phyloP scores from a whole-genome alignment of 148 eudicot genomes.

The Dianthus caryophyllus region DNA sequence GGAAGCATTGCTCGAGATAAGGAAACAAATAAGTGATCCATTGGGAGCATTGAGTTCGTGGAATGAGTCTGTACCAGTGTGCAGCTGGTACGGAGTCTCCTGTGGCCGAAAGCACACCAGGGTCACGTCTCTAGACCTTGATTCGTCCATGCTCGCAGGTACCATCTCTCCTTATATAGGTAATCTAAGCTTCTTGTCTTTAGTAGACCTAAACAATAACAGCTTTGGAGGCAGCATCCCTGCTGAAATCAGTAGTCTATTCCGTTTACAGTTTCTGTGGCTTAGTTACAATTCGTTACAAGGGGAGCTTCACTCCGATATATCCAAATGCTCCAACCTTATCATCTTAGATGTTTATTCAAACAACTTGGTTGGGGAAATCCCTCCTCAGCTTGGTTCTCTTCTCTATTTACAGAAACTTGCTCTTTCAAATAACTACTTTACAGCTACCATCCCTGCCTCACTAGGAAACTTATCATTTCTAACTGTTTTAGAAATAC shows the following conservation, averaged over 20 bases:
- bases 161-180: conserved; percentile 21
- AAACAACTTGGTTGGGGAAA: conserved; percentile 26
- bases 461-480: conserved; percentile 24
- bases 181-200: conserved; percentile 18
- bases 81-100: conserved; percentile 17
- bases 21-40: conserved; percentile 22
- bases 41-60: conserved; percentile 16
- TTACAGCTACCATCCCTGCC: conserved; percentile 19
- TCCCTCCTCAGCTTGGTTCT: conserved; percentile 24
- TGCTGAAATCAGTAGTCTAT: conserved; percentile 20
- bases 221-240: conserved; percentile 22
- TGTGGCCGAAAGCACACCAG: conserved; percentile 20
- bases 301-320: conserved; percentile 20
- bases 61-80: conserved; percentile 23
- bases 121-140: not conserved
- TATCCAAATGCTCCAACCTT: conserved; percentile 18
- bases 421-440: not conserved
- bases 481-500: not conserved
- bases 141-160: conserved; percentile 15
- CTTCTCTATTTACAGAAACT: conserved; percentile 16
- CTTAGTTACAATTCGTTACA: conserved; percentile 14
- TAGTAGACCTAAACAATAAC: conserved; percentile 7
- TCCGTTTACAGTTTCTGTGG: not conserved
- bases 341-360: not conserved
- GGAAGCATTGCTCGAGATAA: conserved; percentile 19